Base-by-base conservation (phyloP, 441 rosid genomes). In the Daphne laureola region DNA sequence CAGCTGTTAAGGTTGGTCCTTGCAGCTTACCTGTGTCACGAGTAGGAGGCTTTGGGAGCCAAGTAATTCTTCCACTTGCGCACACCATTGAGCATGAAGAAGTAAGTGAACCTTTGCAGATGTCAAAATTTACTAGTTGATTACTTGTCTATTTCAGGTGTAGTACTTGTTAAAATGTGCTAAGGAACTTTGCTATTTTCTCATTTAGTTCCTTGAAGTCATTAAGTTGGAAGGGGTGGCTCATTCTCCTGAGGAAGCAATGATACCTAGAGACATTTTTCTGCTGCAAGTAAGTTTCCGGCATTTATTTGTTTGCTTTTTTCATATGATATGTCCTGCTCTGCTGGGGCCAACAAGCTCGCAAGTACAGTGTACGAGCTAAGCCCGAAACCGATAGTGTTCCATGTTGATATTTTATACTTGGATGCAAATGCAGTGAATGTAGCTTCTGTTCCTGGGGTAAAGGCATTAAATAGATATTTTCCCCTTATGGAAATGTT, bases 11-110 rank as follows among this genome's bases (percentile, higher is more conserved):
- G 72, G 87, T 83, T 8, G 98, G 98, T 36, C 95, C 97, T 47
- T 93, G 87, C 69, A 79, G 73, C 69, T 58, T 83, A 52, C 76
- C 84, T 3, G 86, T 80, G 59, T 74, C 97, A 53, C 76, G 88
- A 65, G 83, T 81, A 57, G 97, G 94, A 74, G 83, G 77, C 49
- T 90, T 78, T 38, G 96, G 96, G 35, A 80, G 95, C 45, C 97
- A 87, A 57, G 92, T 89, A 62, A 89, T 93, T 64, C 96, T 89
- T 50, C 98, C 98, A 21, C 77, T 93, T 47, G 96, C 97, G 66
- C 97, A 93, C 60, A 89, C 95, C 47, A 69, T 87, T 44, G 97
- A 89, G 69, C 84, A 93, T 65, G 98, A 93, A 75, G 98, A 93
- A 90, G 98, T 93, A 44, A 69, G 69, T 38, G 17, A 40, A 54